These are phyloP conservation scores for Collybiopsis luxurians DNA, from an alignment of 768 basidiomycete species.

Conservation along the genomic window DNA sequence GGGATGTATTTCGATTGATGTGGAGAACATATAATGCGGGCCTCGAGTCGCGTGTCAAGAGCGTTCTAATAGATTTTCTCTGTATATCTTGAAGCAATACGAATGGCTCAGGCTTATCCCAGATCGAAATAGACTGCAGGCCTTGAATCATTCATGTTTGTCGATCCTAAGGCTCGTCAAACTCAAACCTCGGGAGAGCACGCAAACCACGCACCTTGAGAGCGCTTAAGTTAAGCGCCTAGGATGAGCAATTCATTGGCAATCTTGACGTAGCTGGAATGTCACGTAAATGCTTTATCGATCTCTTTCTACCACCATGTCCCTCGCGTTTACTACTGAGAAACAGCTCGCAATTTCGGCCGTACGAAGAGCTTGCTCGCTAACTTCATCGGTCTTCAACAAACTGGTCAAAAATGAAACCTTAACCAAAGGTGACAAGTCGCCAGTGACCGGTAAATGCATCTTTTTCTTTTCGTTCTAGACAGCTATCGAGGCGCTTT, in stretches of 20 bases:
- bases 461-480: background rate
- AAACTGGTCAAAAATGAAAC: constrained; percentile 84
- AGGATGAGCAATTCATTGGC: too few species aligned
- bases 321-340: constrained; percentile 58
- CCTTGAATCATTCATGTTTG: too few species aligned
- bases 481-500: background rate
- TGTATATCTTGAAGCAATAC: too few species aligned
- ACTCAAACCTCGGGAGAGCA: too few species aligned
- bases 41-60: too few species aligned
- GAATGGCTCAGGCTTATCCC: too few species aligned
- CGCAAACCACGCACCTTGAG: too few species aligned
- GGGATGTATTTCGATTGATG: background rate
- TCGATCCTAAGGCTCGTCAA: too few species aligned
- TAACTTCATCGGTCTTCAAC: constrained; percentile 86
- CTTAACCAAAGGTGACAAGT: constrained; percentile 87
- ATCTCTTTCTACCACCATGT: constrained; percentile 35
- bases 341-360: constrained; percentile 82
- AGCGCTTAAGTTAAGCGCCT: too few species aligned
- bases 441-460: constrained; percentile 75
- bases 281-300: constrained; percentile 1
- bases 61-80: background rate
- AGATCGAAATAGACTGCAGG: too few species aligned
- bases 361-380: constrained; percentile 79
- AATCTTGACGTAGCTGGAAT: too few species aligned
- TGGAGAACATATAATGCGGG: too few species aligned